These are phyloP conservation scores for Cyclocybe cylindracea DNA, from an alignment of 768 basidiomycete species.

Conservation along the genomic window DNA sequence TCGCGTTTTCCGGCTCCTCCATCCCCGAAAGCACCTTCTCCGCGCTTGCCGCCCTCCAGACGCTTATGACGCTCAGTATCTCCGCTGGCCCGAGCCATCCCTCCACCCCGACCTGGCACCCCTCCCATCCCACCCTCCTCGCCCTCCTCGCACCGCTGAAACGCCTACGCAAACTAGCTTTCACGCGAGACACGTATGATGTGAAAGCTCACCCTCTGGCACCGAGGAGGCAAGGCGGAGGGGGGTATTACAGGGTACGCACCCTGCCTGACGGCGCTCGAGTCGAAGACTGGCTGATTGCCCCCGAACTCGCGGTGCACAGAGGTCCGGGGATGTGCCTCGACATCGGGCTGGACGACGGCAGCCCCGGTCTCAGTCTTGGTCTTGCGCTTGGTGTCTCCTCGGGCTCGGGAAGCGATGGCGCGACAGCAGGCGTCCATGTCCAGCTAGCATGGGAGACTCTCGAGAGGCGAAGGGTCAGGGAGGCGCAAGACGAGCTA, in stretches of 20 bases:
- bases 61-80: no score
- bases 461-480: no score
- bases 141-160: constrained; percentile 21
- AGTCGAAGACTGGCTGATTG: constrained; percentile 14
- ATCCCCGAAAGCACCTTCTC: constrained; percentile 20
- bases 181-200: constrained; percentile 30
- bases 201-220: constrained; percentile 23
- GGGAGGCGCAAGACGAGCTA: constrained; percentile 12
- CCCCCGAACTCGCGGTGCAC: constrained; percentile 12
- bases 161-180: constrained; percentile 22
- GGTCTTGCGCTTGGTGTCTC: no score
- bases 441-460: no score
- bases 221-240: constrained; percentile 2
- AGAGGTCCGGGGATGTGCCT: no score
- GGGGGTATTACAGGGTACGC: constrained; percentile 25
- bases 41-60: constrained; percentile 16
- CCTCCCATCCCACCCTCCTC: constrained; percentile 21
- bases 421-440: no score
- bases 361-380: no score
- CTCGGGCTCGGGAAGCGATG: no score
- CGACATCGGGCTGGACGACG: no score
- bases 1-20: constrained; percentile 17
- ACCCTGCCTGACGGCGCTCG: constrained; percentile 20
- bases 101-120: constrained; percentile 24
- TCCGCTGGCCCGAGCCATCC: constrained; percentile 25